Evolutionary conservation across 2,329 filamentous ascomycete genomes (phyloP).

Genomic region (Fusarium sp.): DNA sequence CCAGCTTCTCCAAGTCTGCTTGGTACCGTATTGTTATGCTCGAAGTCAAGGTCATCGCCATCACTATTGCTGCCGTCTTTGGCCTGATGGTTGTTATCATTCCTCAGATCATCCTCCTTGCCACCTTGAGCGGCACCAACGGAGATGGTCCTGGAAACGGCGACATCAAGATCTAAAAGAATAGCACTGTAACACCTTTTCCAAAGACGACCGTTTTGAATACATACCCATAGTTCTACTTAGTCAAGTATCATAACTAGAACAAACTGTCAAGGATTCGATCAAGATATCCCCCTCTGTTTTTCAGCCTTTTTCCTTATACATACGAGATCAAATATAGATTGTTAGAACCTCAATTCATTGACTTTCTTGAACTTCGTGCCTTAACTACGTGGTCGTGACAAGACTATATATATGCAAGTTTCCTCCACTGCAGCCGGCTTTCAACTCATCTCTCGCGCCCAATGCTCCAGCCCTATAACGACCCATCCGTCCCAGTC

Average conservation of each 20-base stretch:
- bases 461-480: conserved; percentile 34
- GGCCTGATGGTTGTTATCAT: conserved; percentile 61
- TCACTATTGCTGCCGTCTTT: conserved; percentile 61
- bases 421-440: conserved; percentile 27
- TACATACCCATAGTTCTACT: neutral
- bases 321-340: conserved; percentile 22
- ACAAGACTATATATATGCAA: conserved; percentile 43
- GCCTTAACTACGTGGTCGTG: conserved; percentile 46
- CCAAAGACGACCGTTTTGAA: neutral
- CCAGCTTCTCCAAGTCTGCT: conserved; percentile 77
- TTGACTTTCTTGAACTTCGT: conserved; percentile 43
- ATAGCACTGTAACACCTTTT: neutral
- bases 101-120: conserved; percentile 61
- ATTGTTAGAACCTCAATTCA: conserved; percentile 36
- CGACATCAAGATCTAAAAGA: conserved; percentile 18
- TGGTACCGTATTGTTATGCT: conserved; percentile 80
- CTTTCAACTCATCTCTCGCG: conserved; percentile 23
- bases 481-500: conserved; percentile 32
- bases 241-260: neutral
- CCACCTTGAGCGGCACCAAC: conserved; percentile 14
- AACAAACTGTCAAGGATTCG: conserved; percentile 6
- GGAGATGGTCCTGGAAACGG: conserved; percentile 6
- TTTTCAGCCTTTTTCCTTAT: neutral
- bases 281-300: neutral
- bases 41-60: conserved; percentile 75